These are phyloP conservation scores for Fonsecaea multimorphosa DNA, from an alignment of 2,329 filamentous ascomycete species.

Conservation along the genomic window DNA sequence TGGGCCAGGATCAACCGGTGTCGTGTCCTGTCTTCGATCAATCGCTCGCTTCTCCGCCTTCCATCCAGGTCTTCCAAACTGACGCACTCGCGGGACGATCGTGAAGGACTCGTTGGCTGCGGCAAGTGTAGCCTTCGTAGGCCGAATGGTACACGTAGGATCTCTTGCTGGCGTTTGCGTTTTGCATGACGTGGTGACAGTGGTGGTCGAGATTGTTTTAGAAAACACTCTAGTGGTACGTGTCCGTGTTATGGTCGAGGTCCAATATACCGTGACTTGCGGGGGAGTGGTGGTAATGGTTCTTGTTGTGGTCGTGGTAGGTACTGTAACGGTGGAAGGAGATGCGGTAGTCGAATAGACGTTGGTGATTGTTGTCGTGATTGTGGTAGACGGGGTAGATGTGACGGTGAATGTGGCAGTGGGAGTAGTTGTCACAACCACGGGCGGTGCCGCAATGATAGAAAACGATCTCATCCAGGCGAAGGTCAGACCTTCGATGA, in stretches of 20 bases:
- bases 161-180: conserved; percentile 29
- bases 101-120: conserved; percentile 13
- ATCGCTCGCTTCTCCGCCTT: neutral
- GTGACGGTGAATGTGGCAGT: conserved; percentile 35
- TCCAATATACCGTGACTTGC: conserved; percentile 31
- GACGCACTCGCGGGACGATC: conserved; percentile 13
- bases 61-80: neutral
- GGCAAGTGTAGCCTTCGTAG: conserved; percentile 31
- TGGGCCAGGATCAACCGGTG: conserved; percentile 25
- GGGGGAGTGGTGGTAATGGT: conserved; percentile 31
- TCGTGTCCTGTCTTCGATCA: neutral
- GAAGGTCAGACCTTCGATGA: conserved; percentile 38
- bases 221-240: conserved; percentile 29
- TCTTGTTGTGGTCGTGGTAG: conserved; percentile 28
- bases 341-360: conserved; percentile 27
- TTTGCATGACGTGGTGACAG: conserved; percentile 26
- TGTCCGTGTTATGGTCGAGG: conserved; percentile 27
- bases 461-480: conserved; percentile 36
- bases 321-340: conserved; percentile 32
- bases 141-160: conserved; percentile 33
- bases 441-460: conserved; percentile 36
- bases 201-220: conserved; percentile 30
- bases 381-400: conserved; percentile 26
- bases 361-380: conserved; percentile 31
- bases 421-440: conserved; percentile 29